phyloP scores from a whole-genome alignment of 139 green algal species.

The Medakamo hakoo region DNA sequence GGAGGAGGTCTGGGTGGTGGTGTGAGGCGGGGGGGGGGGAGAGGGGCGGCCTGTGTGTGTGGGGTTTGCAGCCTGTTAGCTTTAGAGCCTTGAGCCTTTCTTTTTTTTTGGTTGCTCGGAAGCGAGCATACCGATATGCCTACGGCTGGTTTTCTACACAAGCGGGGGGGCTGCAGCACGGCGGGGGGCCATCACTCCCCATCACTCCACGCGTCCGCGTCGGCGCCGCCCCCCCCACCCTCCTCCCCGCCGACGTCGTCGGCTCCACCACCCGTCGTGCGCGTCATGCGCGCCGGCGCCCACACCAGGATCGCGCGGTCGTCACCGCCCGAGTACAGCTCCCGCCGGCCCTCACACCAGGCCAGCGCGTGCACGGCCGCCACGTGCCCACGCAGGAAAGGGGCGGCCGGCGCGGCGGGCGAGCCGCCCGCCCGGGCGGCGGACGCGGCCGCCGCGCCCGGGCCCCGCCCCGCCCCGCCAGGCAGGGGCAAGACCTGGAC shows the following conservation, averaged over 20 bases:
- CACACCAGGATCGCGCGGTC: constrained; percentile 30
- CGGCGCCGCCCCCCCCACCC: no score
- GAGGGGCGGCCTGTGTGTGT: neutral
- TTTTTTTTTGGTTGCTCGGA: neutral
- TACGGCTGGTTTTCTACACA: neutral
- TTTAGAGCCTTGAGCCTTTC: no score
- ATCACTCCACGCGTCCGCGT: constrained; percentile 12
- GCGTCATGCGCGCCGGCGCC: constrained; percentile 6
- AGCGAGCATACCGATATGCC: no score
- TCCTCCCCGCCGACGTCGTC: no score
- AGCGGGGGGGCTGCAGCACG: no score
- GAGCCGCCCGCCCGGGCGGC: no score
- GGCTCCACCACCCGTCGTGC: neutral
- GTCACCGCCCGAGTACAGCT: constrained; percentile 32
- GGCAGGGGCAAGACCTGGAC: neutral
- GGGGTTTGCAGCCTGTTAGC: no score
- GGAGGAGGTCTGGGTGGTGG: neutral
- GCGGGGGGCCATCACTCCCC: no score
- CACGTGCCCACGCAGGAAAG: neutral
- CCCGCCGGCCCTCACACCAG: constrained; percentile 3
- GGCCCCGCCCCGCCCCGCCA: no score
- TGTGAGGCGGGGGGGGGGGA: neutral
- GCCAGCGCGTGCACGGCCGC: neutral
- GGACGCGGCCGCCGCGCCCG: no score
- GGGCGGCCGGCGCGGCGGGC: neutral